phyloP scores from a whole-genome alignment of 2,329 filamentous ascomycete species.

The Anisogramma anomala region DNA sequence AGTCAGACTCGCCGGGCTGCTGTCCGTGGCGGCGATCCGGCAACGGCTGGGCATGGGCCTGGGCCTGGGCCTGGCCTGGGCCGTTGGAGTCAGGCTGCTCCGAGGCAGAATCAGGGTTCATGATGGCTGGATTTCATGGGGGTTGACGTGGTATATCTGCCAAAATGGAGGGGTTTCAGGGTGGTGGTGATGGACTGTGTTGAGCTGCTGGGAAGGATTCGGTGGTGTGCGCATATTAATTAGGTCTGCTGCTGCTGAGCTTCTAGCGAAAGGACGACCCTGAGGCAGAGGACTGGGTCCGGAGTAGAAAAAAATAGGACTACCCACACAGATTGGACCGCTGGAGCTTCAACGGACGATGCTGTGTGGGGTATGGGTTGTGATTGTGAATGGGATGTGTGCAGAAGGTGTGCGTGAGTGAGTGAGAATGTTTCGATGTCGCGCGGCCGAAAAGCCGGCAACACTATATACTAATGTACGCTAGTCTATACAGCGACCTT shows the following conservation, averaged over 20 bases:
- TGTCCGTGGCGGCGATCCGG: background rate
- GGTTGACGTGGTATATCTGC: background rate
- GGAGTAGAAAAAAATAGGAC: too few species aligned
- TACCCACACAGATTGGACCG: too few species aligned
- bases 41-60: background rate
- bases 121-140: slow-evolving; percentile 4
- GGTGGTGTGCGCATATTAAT: slow-evolving; percentile 5
- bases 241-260: background rate
- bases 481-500: too few species aligned
- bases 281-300: too few species aligned
- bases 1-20: background rate
- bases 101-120: slow-evolving; percentile 4
- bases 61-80: background rate
- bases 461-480: too few species aligned
- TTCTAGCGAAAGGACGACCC: background rate
- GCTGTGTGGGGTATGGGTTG: too few species aligned
- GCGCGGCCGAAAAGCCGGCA: too few species aligned
- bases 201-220: background rate
- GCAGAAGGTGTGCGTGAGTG: too few species aligned
- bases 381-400: too few species aligned
- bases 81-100: slow-evolving; percentile 2
- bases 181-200: background rate
- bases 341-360: too few species aligned
- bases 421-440: too few species aligned
- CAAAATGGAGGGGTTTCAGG: background rate